Conservation (phyloP, 139 green algal genomes). For the Ettlia oleoabundans region DNA sequence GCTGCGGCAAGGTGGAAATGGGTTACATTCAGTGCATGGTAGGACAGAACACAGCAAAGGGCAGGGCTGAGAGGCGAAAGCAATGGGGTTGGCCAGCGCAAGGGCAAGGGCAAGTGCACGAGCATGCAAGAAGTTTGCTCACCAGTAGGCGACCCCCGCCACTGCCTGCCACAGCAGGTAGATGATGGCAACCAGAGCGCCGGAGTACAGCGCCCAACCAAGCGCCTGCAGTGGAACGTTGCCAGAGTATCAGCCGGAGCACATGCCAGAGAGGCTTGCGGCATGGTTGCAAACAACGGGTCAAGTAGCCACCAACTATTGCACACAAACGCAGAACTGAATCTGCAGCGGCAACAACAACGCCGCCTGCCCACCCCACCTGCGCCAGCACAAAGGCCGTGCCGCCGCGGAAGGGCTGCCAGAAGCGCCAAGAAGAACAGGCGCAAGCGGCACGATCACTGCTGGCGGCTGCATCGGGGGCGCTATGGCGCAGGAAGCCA, state of each 20-base stretch:
- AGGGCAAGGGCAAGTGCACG: too few species aligned
- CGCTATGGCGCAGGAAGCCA: conserved; percentile 65
- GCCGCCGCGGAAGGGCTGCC: conserved; percentile 83
- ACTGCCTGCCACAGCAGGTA: conserved; percentile 62
- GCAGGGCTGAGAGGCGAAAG: too few species aligned
- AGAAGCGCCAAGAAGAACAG: conserved; percentile 80
- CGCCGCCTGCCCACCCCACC: too few species aligned
- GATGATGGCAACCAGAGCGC: conserved; percentile 61
- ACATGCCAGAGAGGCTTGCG: too few species aligned
- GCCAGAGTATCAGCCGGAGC: background rate
- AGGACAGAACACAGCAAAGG: too few species aligned
- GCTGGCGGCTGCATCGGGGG: background rate
- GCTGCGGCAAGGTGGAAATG: conserved; percentile 43
- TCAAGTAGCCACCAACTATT: too few species aligned
- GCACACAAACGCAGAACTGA: too few species aligned
- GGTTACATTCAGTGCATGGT: too few species aligned
- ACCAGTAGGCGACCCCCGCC: conserved; percentile 63
- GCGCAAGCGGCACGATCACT: too few species aligned
- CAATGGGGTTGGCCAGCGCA: too few species aligned
- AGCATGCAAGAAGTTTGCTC: background rate
- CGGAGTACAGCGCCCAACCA: conserved; percentile 81
- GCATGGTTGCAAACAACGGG: too few species aligned
- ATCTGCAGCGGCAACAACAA: too few species aligned
- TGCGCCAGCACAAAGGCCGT: conserved; percentile 76
- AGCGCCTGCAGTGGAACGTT: conserved; percentile 56